Conservation (phyloP, 2,329 filamentous ascomycete species). For the Pyrenophora tritici-repentis region DNA sequence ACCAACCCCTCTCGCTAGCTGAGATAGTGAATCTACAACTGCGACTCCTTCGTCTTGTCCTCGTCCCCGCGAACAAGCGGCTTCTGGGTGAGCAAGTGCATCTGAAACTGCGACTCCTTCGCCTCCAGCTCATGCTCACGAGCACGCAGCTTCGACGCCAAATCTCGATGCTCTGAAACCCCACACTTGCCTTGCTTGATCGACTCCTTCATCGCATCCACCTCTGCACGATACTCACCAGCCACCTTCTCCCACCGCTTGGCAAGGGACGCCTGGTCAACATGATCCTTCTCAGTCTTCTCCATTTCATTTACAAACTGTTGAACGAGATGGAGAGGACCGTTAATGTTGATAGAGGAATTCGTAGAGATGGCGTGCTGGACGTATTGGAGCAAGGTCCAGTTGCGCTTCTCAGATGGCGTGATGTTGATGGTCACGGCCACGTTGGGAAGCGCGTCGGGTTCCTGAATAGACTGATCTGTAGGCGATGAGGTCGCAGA, state of each 20-base stretch:
- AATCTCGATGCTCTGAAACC: slow-evolving; percentile 4
- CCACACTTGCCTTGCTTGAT: background rate
- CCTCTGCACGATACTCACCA: background rate
- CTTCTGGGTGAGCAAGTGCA: slow-evolving; percentile 1
- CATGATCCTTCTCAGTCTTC: slow-evolving; percentile 1
- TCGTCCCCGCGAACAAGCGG: background rate
- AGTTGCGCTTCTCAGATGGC: slow-evolving; percentile 3
- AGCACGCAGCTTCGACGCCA: background rate
- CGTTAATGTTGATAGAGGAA: slow-evolving; percentile 15
- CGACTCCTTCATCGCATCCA: background rate
- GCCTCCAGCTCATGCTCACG: slow-evolving; percentile 15
- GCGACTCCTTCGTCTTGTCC: slow-evolving; percentile 11
- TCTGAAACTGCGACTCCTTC: slow-evolving; percentile 5
- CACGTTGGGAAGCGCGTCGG: background rate
- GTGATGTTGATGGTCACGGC: slow-evolving; percentile 18
- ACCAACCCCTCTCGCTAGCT: slow-evolving; percentile 1
- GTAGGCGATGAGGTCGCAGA: background rate
- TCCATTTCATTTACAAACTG: slow-evolving; percentile 15
- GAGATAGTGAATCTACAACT: slow-evolving; percentile 4
- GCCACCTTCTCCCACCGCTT: slow-evolving; percentile 1
- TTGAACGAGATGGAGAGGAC: slow-evolving; percentile 6
- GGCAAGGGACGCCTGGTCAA: background rate
- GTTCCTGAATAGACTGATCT: too few relatives aligned
- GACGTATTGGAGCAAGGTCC: slow-evolving; percentile 14
- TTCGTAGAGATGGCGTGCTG: slow-evolving; percentile 8